Conservation (phyloP, 345 rosid species). For the Laguncularia racemosa region DNA sequence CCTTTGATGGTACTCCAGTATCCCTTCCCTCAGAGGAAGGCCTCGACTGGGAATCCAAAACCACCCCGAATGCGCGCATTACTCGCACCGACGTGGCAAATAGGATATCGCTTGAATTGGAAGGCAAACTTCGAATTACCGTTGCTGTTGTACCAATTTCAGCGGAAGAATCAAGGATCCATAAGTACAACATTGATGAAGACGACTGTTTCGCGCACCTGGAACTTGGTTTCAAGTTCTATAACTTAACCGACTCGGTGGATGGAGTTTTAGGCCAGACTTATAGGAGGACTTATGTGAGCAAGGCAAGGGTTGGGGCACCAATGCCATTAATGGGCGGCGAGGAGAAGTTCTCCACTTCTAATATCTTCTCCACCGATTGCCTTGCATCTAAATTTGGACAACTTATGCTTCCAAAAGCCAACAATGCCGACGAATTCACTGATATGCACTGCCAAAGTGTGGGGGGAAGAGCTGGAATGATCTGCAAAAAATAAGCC, state of each 20-base stretch:
- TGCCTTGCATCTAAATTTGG: conserved; percentile 5
- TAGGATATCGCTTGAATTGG: conserved; percentile 29
- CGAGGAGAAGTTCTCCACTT: conserved; percentile 51
- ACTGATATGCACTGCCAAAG: neutral
- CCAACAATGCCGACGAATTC: neutral
- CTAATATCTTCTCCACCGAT: conserved; percentile 3
- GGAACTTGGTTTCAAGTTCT: conserved; percentile 59
- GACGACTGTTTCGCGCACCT: conserved; percentile 62
- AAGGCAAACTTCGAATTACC: conserved; percentile 34
- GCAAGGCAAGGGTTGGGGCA: conserved; percentile 57
- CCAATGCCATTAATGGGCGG: conserved; percentile 80
- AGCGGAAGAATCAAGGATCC: conserved; percentile 46
- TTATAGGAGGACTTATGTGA: conserved; percentile 48
- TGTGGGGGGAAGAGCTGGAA: conserved; percentile 2
- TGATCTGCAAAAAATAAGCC: neutral
- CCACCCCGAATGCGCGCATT: conserved; percentile 19
- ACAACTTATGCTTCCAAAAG: neutral
- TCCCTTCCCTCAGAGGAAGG: conserved; percentile 28
- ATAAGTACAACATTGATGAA: conserved; percentile 44
- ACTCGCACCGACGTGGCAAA: conserved; percentile 47
- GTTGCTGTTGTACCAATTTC: conserved; percentile 50
- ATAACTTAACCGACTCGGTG: conserved; percentile 32
- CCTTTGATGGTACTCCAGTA: conserved; percentile 35
- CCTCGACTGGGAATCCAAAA: conserved; percentile 37
- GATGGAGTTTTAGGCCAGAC: conserved; percentile 76